These are phyloP conservation scores for Tranzscheliella williamsii DNA, from an alignment of 1,284 basidiomycete genomes.

Conservation along the genomic window DNA sequence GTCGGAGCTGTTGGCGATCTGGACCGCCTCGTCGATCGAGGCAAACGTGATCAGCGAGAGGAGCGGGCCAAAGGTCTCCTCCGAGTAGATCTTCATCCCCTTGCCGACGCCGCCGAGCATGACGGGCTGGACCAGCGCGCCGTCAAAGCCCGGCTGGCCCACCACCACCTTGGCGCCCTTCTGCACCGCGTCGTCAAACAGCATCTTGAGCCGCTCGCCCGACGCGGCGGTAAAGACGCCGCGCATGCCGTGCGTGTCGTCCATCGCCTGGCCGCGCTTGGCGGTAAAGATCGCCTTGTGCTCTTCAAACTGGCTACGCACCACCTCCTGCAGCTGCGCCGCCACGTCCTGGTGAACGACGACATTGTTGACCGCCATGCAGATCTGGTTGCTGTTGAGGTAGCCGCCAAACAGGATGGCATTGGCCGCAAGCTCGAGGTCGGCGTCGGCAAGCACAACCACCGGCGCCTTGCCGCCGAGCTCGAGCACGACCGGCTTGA, in stretches of 20 bases:
- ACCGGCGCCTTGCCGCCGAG: conserved; percentile 64
- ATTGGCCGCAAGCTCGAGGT: conserved; percentile 67
- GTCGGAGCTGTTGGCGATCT: conserved; percentile 66
- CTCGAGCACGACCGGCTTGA: conserved; percentile 65
- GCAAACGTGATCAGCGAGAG: conserved; percentile 75
- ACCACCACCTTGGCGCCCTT: conserved; percentile 67
- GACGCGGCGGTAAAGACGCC: conserved; percentile 66
- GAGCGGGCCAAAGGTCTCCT: conserved; percentile 82
- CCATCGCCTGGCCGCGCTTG: conserved; percentile 11
- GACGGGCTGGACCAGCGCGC: conserved; percentile 67
- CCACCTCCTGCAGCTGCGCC: conserved; percentile 63
- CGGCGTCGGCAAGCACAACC: conserved; percentile 68
- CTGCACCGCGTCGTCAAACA: conserved; percentile 66
- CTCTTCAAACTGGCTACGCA: conserved; percentile 61
- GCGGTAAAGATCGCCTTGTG: conserved; percentile 60
- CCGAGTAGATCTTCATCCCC: conserved; percentile 62
- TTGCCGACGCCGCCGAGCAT: conserved; percentile 65
- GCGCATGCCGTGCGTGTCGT: conserved; percentile 47
- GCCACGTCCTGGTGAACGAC: conserved; percentile 66
- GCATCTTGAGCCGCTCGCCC: conserved; percentile 65
- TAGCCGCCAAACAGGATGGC: conserved; percentile 65
- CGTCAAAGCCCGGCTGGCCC: conserved; percentile 63
- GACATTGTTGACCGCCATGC: conserved; percentile 73
- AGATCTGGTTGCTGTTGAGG: conserved; percentile 71
- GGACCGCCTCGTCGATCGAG: conserved; percentile 71